phyloP scores from a whole-genome alignment of 1,284 basidiomycete genomes.

The Rhodotorula sp. region DNA sequence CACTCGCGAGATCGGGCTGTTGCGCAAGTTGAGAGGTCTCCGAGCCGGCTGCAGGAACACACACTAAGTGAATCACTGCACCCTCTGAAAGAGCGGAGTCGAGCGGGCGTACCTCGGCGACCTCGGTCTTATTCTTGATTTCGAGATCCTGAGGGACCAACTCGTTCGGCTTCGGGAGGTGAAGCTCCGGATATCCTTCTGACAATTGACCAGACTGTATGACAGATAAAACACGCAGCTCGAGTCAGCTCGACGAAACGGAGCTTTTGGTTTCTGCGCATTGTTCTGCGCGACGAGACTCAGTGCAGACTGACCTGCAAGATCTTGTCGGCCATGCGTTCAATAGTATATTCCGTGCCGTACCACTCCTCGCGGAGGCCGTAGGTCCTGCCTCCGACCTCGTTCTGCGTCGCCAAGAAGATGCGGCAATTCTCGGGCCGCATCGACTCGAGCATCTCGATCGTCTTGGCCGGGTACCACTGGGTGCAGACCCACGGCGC shows the following conservation, averaged over 20 bases:
- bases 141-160: slow-evolving; percentile 87
- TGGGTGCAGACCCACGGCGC: slow-evolving; percentile 72
- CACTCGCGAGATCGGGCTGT: slow-evolving; percentile 58
- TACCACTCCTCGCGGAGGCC: slow-evolving; percentile 75
- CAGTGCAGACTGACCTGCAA: slow-evolving; percentile 55
- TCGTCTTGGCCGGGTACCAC: slow-evolving; percentile 69
- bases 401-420: slow-evolving; percentile 68
- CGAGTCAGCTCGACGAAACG: background rate
- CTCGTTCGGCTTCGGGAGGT: slow-evolving; percentile 78
- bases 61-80: background rate
- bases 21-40: slow-evolving; percentile 70
- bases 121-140: slow-evolving; percentile 66
- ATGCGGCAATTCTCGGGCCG: slow-evolving; percentile 65
- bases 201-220: slow-evolving; percentile 3
- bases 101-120: slow-evolving; percentile 56
- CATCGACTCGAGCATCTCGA: slow-evolving; percentile 52
- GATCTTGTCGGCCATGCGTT: slow-evolving; percentile 65
- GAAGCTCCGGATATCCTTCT: slow-evolving; percentile 57
- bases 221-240: background rate
- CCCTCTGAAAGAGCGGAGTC: fast-evolving
- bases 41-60: slow-evolving; percentile 57
- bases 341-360: slow-evolving; percentile 74
- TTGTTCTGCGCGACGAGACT: too few relatives aligned
- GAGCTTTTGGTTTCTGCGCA: too few relatives aligned
- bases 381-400: slow-evolving; percentile 59